Conservation (phyloP, 1,284 basidiomycete species). For the Apiotrichum sp. region DNA sequence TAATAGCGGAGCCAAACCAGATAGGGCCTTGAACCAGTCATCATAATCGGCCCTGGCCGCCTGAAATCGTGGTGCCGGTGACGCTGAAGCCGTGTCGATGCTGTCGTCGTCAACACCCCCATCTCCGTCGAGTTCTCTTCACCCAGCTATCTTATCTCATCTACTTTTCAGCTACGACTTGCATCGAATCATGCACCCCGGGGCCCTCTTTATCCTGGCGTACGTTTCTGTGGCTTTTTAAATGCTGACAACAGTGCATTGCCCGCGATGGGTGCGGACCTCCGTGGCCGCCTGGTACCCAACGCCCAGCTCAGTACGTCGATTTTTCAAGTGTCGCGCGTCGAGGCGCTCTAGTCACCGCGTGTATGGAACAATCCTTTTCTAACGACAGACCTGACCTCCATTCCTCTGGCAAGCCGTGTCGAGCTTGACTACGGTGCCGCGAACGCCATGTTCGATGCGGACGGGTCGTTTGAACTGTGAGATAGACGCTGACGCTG, state of each 20-base stretch:
- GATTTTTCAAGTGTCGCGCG: no score
- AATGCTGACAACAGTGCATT: not conserved
- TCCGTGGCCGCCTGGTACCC: not conserved
- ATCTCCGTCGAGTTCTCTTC: no score
- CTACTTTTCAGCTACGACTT: no score
- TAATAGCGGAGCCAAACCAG: not conserved
- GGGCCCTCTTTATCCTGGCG: slow-evolving; percentile 4
- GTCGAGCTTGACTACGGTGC: slow-evolving; percentile 31
- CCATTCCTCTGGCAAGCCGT: slow-evolving; percentile 23
- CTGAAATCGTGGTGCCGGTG: no score
- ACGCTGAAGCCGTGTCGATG: no score
- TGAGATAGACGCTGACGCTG: slow-evolving; percentile 7
- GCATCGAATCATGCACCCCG: not conserved
- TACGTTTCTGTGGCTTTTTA: not conserved
- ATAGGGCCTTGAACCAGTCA: no score
- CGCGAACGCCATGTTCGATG: slow-evolving; percentile 21
- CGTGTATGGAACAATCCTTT: no score
- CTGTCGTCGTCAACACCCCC: no score
- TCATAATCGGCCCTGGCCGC: no score
- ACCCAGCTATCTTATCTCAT: no score
- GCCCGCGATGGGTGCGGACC: slow-evolving; percentile 1
- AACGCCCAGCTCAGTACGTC: slow-evolving; percentile 1
- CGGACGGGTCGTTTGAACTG: slow-evolving; percentile 37
- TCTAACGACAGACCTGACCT: slow-evolving; percentile 5
- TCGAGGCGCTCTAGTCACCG: no score